Evolutionary conservation across 1,139 yeast species (phyloP).

Genomic region (Saccharomyces hybrid): DNA sequence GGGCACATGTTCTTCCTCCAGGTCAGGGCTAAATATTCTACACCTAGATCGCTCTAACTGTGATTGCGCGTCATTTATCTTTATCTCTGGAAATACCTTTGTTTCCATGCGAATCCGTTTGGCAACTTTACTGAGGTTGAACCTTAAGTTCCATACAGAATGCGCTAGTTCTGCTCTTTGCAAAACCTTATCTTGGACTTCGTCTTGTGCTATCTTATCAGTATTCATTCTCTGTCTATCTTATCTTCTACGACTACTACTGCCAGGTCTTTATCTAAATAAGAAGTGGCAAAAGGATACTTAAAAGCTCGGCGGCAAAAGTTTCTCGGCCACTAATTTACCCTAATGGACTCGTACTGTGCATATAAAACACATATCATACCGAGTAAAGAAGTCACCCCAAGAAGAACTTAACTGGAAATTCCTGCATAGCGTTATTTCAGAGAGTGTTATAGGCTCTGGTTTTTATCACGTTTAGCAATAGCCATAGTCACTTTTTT

Average conservation of each 20-base stretch:
- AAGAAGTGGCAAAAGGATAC: background rate
- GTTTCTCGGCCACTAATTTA: background rate
- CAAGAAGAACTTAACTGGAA: no score
- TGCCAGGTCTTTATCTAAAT: background rate
- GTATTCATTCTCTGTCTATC: background rate
- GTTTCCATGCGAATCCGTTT: background rate
- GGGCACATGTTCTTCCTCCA: background rate
- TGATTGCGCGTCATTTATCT: background rate
- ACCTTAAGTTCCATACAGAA: background rate
- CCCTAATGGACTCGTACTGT: background rate
- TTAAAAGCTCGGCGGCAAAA: conserved; percentile 1
- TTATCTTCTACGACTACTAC: background rate
- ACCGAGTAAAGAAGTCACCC: no score
- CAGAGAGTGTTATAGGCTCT: no score
- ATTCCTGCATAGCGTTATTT: no score
- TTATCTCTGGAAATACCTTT: background rate
- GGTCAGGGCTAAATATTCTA: no score
- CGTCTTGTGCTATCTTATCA: background rate
- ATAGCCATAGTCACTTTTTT: background rate
- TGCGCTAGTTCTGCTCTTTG: background rate
- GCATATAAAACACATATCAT: background rate
- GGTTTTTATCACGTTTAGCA: background rate
- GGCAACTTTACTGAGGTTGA: background rate
- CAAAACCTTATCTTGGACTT: background rate
- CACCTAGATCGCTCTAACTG: background rate